Evolutionary conservation across 2,329 filamentous ascomycete species (phyloP).

Genomic region (Aureobasidium lini): DNA sequence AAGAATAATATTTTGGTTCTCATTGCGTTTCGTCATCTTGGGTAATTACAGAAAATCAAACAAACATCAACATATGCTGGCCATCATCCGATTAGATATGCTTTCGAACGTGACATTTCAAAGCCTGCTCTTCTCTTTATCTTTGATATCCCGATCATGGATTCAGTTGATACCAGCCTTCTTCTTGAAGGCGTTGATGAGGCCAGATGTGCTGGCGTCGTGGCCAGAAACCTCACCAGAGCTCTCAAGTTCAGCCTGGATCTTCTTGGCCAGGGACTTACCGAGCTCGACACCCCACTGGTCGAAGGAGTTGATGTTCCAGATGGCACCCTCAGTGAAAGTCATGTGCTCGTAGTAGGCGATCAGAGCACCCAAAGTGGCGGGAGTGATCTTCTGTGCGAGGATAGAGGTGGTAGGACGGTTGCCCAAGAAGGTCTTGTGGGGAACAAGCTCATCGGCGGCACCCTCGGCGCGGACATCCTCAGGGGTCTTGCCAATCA

Average conservation of each 20-base stretch:
- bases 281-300: constrained; percentile 99
- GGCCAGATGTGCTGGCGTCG: constrained; percentile 78
- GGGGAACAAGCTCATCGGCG: constrained; percentile 70
- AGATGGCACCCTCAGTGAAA: constrained; percentile 93
- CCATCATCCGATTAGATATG: not conserved
- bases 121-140: constrained; percentile 8
- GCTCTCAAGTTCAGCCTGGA: constrained; percentile 67
- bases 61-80: not conserved
- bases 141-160: not conserved
- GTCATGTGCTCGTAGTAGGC: constrained; percentile 99
- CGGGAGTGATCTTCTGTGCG: constrained; percentile 87
- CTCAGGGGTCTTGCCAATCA: constrained; percentile 82
- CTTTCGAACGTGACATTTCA: constrained; percentile 1
- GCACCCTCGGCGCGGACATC: constrained; percentile 70
- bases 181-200: constrained; percentile 91
- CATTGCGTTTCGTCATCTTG: constrained; percentile 9
- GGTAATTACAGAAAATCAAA: constrained; percentile 4
- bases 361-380: constrained; percentile 87
- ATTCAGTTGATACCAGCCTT: constrained; percentile 42
- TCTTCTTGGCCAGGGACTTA: constrained; percentile 79
- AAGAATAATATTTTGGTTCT: constrained; percentile 10
- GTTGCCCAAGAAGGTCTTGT: constrained; percentile 99
- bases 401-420: constrained; percentile 93
- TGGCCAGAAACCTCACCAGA: constrained; percentile 64
- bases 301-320: constrained; percentile 99